Evolutionary conservation across 257 asterid genomes (phyloP).

Genomic region (Ocimum tenuiflorum): DNA sequence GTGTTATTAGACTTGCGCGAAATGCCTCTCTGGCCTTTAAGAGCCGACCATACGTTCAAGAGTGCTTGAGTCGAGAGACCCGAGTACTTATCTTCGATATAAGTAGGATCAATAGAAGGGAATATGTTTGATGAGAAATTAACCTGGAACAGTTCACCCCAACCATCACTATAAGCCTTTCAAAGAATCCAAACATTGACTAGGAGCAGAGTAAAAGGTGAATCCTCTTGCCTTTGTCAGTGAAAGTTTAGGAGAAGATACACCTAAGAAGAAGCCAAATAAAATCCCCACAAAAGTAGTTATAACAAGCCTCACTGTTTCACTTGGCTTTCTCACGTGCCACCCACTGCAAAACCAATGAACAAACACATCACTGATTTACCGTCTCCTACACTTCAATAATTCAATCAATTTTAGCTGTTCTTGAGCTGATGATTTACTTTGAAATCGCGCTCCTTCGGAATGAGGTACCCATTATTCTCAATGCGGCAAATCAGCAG

Average conservation of each 20-base stretch:
- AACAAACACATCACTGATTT: slow-evolving; percentile 1
- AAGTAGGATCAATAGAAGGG: slow-evolving; percentile 53
- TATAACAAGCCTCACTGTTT: slow-evolving; percentile 63
- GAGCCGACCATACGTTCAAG: slow-evolving; percentile 67
- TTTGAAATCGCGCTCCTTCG: slow-evolving; percentile 21
- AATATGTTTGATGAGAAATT: slow-evolving; percentile 46
- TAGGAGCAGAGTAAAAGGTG: not conserved
- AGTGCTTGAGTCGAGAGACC: slow-evolving; percentile 80
- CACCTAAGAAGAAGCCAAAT: slow-evolving; percentile 79
- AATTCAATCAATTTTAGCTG: not conserved
- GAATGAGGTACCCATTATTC: slow-evolving; percentile 43
- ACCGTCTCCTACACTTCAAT: not conserved
- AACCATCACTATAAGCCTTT: not conserved
- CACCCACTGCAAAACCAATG: slow-evolving; percentile 33
- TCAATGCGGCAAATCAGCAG: slow-evolving; percentile 23
- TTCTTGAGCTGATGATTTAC: slow-evolving; percentile 19
- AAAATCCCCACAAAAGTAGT: slow-evolving; percentile 68
- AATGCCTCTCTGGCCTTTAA: slow-evolving; percentile 44
- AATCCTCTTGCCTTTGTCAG: slow-evolving; percentile 49
- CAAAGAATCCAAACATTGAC: not conserved
- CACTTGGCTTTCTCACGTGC: slow-evolving; percentile 55
- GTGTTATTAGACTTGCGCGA: slow-evolving; percentile 35
- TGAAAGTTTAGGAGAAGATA: slow-evolving; percentile 67
- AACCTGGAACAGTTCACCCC: slow-evolving; percentile 35
- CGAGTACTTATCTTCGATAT: slow-evolving; percentile 68